A percentile compares a stretch with the other conserved stretches of the same genome.
These are phyloP conservation scores for Oehlia diaphana DNA, from an alignment of 192 early-diverging fungal genomes.

Conservation along the genomic window DNA sequence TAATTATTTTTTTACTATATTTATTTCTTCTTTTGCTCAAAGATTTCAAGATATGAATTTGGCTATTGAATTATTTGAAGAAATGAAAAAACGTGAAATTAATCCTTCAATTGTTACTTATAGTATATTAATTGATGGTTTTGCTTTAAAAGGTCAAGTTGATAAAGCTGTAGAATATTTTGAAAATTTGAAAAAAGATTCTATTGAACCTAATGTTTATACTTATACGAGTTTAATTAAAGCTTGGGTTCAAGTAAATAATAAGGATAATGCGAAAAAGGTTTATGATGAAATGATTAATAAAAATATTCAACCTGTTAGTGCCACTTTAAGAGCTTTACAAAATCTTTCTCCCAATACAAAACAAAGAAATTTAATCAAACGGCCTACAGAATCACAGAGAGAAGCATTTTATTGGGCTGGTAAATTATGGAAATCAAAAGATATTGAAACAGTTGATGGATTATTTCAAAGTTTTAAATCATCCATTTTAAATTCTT, in stretches of 20 bases:
- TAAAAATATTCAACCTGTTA: conserved; percentile 10
- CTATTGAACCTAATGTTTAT: conserved; percentile 33
- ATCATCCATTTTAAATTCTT: background rate
- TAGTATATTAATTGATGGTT: conserved; percentile 41
- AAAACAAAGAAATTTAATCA: background rate
- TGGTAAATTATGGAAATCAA: background rate
- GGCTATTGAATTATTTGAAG: conserved; percentile 34
- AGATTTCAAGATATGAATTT: conserved; percentile 29
- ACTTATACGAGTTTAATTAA: conserved; percentile 40
- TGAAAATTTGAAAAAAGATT: conserved; percentile 24
- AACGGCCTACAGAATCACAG: background rate
- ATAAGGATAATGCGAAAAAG: conserved; percentile 28
- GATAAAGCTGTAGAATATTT: conserved; percentile 28
- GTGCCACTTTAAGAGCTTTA: conserved; percentile 11
- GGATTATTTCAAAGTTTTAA: background rate
- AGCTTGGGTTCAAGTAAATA: conserved; percentile 39
- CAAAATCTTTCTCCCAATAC: background rate
- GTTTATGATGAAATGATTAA: conserved; percentile 39
- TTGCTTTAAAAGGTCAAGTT: conserved; percentile 36
- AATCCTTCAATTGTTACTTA: conserved; percentile 37
- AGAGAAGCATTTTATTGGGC: background rate
- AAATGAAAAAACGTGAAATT: conserved; percentile 34
- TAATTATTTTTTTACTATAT: conserved; percentile 32
- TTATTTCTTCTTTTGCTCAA: conserved; percentile 40
- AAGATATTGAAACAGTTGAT: background rate